Conservation (phyloP, 495 filamentous ascomycete genomes). For the Penicillium pulvis region DNA sequence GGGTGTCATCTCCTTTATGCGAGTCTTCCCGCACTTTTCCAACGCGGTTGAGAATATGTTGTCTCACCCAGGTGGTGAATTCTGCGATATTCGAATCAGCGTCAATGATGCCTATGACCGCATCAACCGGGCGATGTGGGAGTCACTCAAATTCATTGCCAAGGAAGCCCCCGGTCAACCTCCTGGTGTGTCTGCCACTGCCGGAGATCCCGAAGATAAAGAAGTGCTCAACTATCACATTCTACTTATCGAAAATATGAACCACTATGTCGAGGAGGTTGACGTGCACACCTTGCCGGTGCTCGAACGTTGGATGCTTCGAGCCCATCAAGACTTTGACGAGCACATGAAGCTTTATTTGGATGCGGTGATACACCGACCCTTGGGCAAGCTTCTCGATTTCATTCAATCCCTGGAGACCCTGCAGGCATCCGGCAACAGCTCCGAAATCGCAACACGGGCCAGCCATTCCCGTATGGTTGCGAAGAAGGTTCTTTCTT, state of each 20-base stretch:
- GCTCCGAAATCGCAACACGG: conserved; percentile 63
- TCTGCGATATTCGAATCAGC: conserved; percentile 67
- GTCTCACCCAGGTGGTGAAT: conserved; percentile 49
- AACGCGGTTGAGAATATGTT: conserved; percentile 82
- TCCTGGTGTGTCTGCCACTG: conserved; percentile 53
- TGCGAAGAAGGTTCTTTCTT: conserved; percentile 80
- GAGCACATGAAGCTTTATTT: conserved; percentile 89
- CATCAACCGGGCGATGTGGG: conserved; percentile 95
- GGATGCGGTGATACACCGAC: conserved; percentile 82
- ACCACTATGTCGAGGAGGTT: conserved; percentile 91
- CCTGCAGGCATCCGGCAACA: conserved; percentile 52
- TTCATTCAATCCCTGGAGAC: conserved; percentile 83
- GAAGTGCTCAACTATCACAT: conserved; percentile 96
- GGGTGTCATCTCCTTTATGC: conserved; percentile 91
- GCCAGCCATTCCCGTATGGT: conserved; percentile 75
- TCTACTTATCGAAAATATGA: conserved; percentile 97
- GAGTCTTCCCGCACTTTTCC: conserved; percentile 86
- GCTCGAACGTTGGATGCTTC: conserved; percentile 76
- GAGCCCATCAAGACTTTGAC: conserved; percentile 74
- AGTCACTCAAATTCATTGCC: conserved; percentile 91
- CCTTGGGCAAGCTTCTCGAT: conserved; percentile 86
- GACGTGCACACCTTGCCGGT: conserved; percentile 73
- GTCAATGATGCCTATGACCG: conserved; percentile 86
- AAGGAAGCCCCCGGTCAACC: conserved; percentile 76
- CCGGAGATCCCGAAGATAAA: conserved; percentile 82